phyloP scores from a whole-genome alignment of 2,329 filamentous ascomycete species.

The Elsinoe fawcettii region DNA sequence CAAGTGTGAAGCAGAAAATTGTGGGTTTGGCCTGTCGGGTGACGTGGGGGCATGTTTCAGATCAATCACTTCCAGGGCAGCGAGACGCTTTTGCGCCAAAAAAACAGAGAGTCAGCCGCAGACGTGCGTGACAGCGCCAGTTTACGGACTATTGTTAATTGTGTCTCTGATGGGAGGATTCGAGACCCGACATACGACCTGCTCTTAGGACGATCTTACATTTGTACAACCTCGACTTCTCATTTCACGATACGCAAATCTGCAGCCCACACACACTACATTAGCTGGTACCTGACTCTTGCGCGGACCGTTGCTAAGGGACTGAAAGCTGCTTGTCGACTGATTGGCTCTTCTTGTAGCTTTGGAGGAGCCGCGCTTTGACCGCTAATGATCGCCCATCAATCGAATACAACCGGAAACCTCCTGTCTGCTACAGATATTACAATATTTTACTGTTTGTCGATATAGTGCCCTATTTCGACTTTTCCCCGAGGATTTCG shows the following conservation, averaged over 20 bases:
- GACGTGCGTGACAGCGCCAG: neutral
- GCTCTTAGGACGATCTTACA: neutral
- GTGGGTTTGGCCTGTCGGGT: slow-evolving; percentile 11
- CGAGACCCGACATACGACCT: neutral
- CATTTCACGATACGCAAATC: neutral
- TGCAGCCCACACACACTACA: neutral
- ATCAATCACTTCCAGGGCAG: slow-evolving; percentile 8
- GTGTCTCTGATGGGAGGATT: neutral
- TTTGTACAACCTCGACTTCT: neutral
- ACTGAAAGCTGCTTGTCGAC: neutral
- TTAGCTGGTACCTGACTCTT: neutral
- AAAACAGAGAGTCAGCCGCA: neutral
- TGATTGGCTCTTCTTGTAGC: slow-evolving; percentile 4
- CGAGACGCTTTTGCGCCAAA: neutral
- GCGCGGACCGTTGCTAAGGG: slow-evolving; percentile 7
- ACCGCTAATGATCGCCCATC: slow-evolving; percentile 11
- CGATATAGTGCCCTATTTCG: slow-evolving; percentile 1
- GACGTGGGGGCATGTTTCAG: slow-evolving; percentile 12
- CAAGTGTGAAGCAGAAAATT: neutral
- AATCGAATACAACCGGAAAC: slow-evolving; percentile 13
- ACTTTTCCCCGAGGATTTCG: neutral
- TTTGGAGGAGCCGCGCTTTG: slow-evolving; percentile 5
- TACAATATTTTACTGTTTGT: neutral
- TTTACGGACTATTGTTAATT: neutral
- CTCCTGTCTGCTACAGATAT: slow-evolving; percentile 10